These are phyloP conservation scores for Crithidia bombi DNA, from an alignment of 208 protist genomes.

Conservation along the genomic window DNA sequence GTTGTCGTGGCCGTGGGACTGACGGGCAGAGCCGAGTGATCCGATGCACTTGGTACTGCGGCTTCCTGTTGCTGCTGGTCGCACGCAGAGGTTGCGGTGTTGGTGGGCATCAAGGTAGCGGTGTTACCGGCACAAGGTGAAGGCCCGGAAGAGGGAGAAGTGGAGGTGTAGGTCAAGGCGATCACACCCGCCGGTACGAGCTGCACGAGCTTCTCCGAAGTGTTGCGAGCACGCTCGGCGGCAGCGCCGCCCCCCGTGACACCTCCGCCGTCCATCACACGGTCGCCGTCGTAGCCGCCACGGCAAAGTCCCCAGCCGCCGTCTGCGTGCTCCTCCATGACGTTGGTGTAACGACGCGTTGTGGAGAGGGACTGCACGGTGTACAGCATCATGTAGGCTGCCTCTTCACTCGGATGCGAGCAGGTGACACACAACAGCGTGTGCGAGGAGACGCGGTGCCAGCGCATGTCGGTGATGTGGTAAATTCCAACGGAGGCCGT, in stretches of 20 bases:
- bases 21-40: conserved; percentile 4
- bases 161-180: conserved; percentile 40
- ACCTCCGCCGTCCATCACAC: conserved; percentile 5
- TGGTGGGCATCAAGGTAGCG: conserved; percentile 8
- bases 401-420: conserved; percentile 42
- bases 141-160: background rate
- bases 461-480: conserved; percentile 53
- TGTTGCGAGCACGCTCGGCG: background rate
- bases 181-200: conserved; percentile 55
- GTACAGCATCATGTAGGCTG: conserved; percentile 61
- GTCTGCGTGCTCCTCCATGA: conserved; percentile 36
- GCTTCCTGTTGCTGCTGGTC: background rate
- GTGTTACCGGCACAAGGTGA: conserved; percentile 19
- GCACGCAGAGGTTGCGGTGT: background rate
- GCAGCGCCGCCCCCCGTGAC: background rate
- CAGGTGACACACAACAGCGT: conserved; percentile 82
- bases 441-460: conserved; percentile 67
- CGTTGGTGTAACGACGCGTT: conserved; percentile 43
- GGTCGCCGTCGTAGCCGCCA: conserved; percentile 21
- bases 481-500: conserved; percentile 60
- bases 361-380: conserved; percentile 59
- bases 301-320: conserved; percentile 28
- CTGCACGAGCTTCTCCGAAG: conserved; percentile 34
- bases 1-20: conserved; percentile 10
- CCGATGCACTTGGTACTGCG: conserved; percentile 1